Conservation (phyloP, 2,329 filamentous ascomycete species). For the Cytospora mali region DNA sequence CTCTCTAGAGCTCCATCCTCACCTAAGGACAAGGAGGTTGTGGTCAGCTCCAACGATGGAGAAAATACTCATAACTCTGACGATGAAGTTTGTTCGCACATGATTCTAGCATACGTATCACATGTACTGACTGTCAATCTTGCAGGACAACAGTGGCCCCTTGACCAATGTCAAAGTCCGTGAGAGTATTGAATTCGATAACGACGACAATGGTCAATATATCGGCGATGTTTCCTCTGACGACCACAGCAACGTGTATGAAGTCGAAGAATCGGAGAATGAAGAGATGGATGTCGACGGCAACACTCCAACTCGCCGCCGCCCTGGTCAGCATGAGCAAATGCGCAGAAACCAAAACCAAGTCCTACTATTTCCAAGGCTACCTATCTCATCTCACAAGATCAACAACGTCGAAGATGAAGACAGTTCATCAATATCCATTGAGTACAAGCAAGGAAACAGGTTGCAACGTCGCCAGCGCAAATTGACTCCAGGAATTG, state of each 20-base stretch:
- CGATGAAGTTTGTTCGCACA: not conserved
- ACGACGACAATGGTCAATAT: not conserved
- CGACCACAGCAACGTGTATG: not conserved
- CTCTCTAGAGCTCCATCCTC: not conserved
- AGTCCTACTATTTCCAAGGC: not conserved
- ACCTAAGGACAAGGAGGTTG: not conserved
- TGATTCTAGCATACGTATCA: not conserved
- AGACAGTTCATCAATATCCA: not conserved
- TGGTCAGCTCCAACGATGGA: not conserved
- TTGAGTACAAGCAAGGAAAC: not conserved
- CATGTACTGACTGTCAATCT: not conserved
- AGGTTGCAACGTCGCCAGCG: not conserved
- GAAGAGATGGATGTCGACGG: not conserved
- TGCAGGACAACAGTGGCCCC: not conserved
- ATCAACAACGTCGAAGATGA: not conserved
- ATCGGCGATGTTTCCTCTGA: not conserved
- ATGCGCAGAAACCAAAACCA: not conserved
- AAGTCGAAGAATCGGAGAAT: not conserved
- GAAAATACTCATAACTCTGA: not conserved
- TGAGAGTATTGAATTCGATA: not conserved
- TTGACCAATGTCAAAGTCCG: not conserved
- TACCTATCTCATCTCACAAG: not conserved
- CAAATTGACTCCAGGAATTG: not conserved
- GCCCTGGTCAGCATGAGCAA: not conserved
- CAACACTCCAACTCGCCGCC: not conserved